Conservation (phyloP, 1,284 basidiomycete species). For the Sporisorium exsertum region DNA sequence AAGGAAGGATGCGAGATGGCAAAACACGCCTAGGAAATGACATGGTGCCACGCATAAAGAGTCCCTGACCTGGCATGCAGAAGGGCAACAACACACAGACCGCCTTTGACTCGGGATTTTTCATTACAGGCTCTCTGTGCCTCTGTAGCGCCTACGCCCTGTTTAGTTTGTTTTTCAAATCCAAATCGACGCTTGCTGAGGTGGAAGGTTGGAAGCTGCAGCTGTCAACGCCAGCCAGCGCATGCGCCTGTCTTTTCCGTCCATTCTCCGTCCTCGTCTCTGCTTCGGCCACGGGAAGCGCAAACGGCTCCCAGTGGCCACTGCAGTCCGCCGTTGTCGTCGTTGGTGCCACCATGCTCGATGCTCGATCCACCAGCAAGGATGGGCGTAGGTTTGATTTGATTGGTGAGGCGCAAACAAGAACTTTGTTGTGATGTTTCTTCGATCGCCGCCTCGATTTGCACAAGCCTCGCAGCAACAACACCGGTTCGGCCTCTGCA, state of each 20-base stretch:
- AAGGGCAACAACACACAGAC: not conserved
- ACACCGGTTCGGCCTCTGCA: too few relatives aligned
- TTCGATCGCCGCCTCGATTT: not conserved
- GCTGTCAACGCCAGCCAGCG: not conserved
- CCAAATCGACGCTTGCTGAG: not conserved
- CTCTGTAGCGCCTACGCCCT: not conserved
- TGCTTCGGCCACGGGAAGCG: too few relatives aligned
- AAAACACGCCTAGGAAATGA: not conserved
- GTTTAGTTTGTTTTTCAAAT: not conserved
- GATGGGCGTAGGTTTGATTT: too few relatives aligned
- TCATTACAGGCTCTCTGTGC: too few relatives aligned
- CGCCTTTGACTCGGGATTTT: not conserved
- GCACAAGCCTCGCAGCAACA: conserved; percentile 4
- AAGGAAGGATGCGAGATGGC: not conserved
- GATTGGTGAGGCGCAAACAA: too few relatives aligned
- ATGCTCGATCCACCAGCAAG: too few relatives aligned
- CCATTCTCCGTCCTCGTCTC: too few relatives aligned
- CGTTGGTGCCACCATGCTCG: too few relatives aligned
- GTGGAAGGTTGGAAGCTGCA: conserved; percentile 1
- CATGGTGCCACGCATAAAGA: not conserved
- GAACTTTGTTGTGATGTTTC: not conserved
- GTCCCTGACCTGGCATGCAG: conserved; percentile 1
- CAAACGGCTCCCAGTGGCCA: too few relatives aligned
- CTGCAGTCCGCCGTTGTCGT: too few relatives aligned
- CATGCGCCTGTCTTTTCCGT: too few relatives aligned